These are phyloP conservation scores for Cryoendolithus antarcticus DNA, from an alignment of 2,329 filamentous ascomycete species.

Conservation along the genomic window DNA sequence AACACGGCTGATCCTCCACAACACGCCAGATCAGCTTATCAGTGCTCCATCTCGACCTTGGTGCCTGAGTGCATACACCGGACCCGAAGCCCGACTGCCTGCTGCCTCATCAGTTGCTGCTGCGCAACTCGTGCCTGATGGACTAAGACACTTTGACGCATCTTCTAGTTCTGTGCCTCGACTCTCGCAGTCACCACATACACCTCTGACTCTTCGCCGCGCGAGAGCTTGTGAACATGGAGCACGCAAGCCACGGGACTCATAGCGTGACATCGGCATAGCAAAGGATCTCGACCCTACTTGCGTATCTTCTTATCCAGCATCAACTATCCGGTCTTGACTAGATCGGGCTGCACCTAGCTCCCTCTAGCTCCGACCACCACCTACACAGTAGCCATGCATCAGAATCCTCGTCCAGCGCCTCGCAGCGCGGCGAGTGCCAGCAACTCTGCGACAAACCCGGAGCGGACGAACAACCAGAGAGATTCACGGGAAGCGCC, in stretches of 20 bases:
- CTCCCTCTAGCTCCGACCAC: background rate
- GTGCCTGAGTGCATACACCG: too few species aligned
- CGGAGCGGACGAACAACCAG: slow-evolving; percentile 56
- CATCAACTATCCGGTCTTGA: background rate
- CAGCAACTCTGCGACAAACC: slow-evolving; percentile 58
- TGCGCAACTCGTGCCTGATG: too few species aligned
- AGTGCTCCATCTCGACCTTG: too few species aligned
- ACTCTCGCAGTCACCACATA: too few species aligned
- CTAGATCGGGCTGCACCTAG: too few species aligned
- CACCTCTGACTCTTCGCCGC: too few species aligned
- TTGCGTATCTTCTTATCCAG: background rate
- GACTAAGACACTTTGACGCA: too few species aligned
- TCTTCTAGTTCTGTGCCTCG: too few species aligned
- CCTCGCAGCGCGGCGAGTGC: slow-evolving; percentile 62
- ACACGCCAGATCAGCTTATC: too few species aligned
- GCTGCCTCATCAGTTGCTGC: too few species aligned
- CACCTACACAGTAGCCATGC: slow-evolving; percentile 46
- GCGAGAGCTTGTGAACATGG: slow-evolving; percentile 3
- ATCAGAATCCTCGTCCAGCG: slow-evolving; percentile 73
- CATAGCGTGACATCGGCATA: slow-evolving; percentile 6
- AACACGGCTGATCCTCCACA: too few species aligned
- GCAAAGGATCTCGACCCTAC: slow-evolving; percentile 1
- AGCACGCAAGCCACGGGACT: slow-evolving; percentile 4
- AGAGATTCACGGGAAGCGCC: slow-evolving; percentile 43
- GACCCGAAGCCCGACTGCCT: too few species aligned